Percentiles rank a stretch among this genome's conserved stretches.
These are phyloP conservation scores for Fusarium subtropicale DNA, from an alignment of 2,329 filamentous ascomycete genomes.

Conservation along the genomic window DNA sequence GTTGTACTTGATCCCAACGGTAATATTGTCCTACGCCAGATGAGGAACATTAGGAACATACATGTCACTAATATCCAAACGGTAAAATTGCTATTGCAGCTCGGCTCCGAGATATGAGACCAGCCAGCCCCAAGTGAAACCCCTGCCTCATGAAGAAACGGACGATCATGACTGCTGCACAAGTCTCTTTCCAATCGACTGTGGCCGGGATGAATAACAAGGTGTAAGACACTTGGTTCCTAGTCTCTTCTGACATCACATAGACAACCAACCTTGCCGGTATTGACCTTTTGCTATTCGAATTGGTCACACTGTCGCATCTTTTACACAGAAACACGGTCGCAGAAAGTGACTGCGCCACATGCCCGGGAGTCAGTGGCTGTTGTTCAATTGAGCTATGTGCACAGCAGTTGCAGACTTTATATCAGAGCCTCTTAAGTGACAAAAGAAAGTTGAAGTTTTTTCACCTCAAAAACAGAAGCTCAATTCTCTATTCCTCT, in stretches of 20 bases:
- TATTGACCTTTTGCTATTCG: background rate
- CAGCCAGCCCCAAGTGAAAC: conserved; percentile 4
- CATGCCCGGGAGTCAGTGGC: conserved; percentile 1
- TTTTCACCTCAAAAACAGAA: background rate
- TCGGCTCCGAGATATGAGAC: conserved; percentile 21
- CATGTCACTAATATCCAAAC: background rate
- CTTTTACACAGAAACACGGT: background rate
- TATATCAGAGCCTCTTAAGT: background rate
- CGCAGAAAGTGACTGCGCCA: background rate
- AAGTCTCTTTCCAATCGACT: background rate
- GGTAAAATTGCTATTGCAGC: background rate
- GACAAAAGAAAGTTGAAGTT: background rate
- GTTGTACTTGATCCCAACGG: background rate
- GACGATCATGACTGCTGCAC: conserved; percentile 27
- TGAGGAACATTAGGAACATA: background rate
- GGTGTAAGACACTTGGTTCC: background rate
- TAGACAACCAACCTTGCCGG: too few relatives aligned
- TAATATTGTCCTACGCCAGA: background rate
- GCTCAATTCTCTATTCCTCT: background rate
- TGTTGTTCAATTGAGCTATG: background rate
- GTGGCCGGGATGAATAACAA: background rate
- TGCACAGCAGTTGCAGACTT: background rate
- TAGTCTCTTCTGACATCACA: background rate
- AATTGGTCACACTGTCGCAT: background rate
- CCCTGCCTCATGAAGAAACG: conserved; percentile 16